These are phyloP conservation scores for Thalassiosira sp. DNA, from an alignment of 352 stramenopile genomes.

Conservation along the genomic window DNA sequence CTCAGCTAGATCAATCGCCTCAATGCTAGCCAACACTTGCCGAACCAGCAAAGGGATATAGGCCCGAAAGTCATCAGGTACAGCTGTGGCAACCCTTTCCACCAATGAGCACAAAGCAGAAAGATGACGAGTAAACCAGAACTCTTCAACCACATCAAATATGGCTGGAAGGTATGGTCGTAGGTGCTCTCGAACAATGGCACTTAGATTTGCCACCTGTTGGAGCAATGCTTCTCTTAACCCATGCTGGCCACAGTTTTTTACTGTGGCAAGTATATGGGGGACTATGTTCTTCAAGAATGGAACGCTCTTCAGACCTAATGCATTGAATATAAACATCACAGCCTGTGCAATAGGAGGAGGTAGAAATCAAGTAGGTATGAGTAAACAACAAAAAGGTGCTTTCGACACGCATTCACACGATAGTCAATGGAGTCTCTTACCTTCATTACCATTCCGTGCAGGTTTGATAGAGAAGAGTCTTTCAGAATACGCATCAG, in stretches of 20 bases:
- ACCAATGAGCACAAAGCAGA: slow-evolving; percentile 94
- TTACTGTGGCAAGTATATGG: slow-evolving; percentile 93
- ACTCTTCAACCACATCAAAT: slow-evolving; percentile 93
- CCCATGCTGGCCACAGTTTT: slow-evolving; percentile 86
- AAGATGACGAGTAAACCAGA: slow-evolving; percentile 94
- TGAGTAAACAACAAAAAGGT: neutral
- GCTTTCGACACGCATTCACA: neutral
- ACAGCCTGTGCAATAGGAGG: slow-evolving; percentile 82
- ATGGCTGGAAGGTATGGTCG: slow-evolving; percentile 95
- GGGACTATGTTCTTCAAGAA: slow-evolving; percentile 97
- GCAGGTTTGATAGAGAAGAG: slow-evolving; percentile 92
- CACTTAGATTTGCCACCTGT: slow-evolving; percentile 93
- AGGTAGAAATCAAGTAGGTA: slow-evolving; percentile 6
- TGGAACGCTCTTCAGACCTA: slow-evolving; percentile 92
- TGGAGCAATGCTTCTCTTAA: slow-evolving; percentile 95
- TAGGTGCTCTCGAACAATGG: slow-evolving; percentile 95
- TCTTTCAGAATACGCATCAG: slow-evolving; percentile 96
- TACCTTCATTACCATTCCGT: slow-evolving; percentile 94
- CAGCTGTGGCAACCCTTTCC: slow-evolving; percentile 82
- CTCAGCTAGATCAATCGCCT: slow-evolving; percentile 67
- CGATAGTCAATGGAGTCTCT: neutral
- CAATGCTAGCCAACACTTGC: slow-evolving; percentile 82
- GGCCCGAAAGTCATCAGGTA: slow-evolving; percentile 85
- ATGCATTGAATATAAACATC: slow-evolving; percentile 98
- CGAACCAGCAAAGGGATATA: slow-evolving; percentile 81